phyloP scores from a whole-genome alignment of 169 alveolate genomes.

The Cryptosporidium xiaoi region DNA sequence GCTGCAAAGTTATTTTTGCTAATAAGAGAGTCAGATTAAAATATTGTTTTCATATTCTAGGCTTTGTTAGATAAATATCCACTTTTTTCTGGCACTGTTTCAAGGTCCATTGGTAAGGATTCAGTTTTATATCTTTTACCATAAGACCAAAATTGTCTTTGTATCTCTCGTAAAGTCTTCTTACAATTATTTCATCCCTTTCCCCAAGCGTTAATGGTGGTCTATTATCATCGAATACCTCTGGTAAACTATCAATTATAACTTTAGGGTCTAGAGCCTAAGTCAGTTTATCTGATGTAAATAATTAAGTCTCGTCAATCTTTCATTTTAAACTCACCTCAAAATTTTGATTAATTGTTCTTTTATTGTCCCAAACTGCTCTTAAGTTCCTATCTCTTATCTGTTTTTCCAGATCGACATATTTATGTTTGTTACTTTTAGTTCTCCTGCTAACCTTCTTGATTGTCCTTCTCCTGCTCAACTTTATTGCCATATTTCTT shows the following conservation, averaged over 20 bases:
- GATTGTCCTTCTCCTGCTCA: slow-evolving; percentile 58
- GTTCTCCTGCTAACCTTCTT: slow-evolving; percentile 60
- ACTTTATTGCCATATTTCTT: slow-evolving; percentile 45
- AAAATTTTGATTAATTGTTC: slow-evolving; percentile 52
- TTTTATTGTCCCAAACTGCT: slow-evolving; percentile 39
- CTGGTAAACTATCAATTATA: slow-evolving; percentile 27
- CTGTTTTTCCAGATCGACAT: slow-evolving; percentile 68
- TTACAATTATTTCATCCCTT: slow-evolving; percentile 43
- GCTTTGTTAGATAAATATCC: slow-evolving; percentile 23
- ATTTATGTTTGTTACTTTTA: slow-evolving; percentile 35
- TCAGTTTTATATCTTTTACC: slow-evolving; percentile 41
- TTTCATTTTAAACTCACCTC: slow-evolving; percentile 19
- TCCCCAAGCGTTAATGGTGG: slow-evolving; percentile 54
- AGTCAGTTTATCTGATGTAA: not conserved
- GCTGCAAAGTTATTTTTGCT: slow-evolving; percentile 88
- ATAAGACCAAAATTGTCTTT: slow-evolving; percentile 13
- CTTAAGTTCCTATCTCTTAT: slow-evolving; percentile 65
- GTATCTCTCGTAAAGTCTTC: slow-evolving; percentile 14
- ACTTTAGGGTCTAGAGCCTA: slow-evolving; percentile 18
- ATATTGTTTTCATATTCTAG: not conserved
- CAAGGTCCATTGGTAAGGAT: slow-evolving; percentile 70
- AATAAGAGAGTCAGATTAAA: slow-evolving; percentile 20
- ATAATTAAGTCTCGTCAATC: too few species aligned
- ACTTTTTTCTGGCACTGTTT: slow-evolving; percentile 42
- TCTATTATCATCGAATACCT: slow-evolving; percentile 2